Evolutionary conservation across 768 basidiomycete species (phyloP).

Genomic region (Phanerochaete carnosa): DNA sequence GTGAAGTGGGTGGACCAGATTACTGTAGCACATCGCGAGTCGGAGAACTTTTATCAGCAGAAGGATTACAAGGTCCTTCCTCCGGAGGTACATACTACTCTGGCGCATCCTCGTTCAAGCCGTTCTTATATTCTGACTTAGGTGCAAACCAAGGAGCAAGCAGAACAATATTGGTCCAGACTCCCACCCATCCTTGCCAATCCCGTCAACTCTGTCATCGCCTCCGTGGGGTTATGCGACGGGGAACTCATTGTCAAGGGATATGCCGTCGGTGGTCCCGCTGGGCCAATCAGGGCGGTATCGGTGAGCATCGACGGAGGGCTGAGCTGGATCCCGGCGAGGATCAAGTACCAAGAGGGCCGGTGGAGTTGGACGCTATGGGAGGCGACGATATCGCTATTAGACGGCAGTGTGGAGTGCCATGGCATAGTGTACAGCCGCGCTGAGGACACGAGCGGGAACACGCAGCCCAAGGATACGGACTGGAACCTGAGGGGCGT

Average conservation of each 20-base stretch:
- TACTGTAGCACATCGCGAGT: constrained; percentile 1
- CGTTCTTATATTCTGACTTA: not conserved
- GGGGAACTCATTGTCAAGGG: constrained; percentile 38
- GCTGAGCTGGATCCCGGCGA: constrained; percentile 44
- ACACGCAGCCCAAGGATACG: constrained; percentile 42
- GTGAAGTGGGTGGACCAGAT: constrained; percentile 10
- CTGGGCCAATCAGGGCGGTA: constrained; percentile 43
- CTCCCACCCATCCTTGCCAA: constrained; percentile 57
- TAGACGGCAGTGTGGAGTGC: constrained; percentile 1
- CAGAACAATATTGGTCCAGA: constrained; percentile 43
- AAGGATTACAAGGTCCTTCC: constrained; percentile 13
- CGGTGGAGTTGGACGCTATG: constrained; percentile 76
- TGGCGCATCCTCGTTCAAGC: not conserved
- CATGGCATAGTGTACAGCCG: constrained; percentile 37
- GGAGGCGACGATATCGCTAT: constrained; percentile 46
- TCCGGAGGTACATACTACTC: not conserved
- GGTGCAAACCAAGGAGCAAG: constrained; percentile 16
- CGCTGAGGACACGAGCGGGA: constrained; percentile 47
- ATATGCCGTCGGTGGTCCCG: constrained; percentile 48
- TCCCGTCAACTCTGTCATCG: constrained; percentile 62
- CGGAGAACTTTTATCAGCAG: constrained; percentile 10
- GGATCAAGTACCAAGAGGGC: constrained; percentile 57
- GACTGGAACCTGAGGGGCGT: constrained; percentile 71
- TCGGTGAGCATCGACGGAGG: constrained; percentile 54
- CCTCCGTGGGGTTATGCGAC: constrained; percentile 15